Evolutionary conservation across 805 yeast species (phyloP).

Genomic region (Candida stauntonica): DNA sequence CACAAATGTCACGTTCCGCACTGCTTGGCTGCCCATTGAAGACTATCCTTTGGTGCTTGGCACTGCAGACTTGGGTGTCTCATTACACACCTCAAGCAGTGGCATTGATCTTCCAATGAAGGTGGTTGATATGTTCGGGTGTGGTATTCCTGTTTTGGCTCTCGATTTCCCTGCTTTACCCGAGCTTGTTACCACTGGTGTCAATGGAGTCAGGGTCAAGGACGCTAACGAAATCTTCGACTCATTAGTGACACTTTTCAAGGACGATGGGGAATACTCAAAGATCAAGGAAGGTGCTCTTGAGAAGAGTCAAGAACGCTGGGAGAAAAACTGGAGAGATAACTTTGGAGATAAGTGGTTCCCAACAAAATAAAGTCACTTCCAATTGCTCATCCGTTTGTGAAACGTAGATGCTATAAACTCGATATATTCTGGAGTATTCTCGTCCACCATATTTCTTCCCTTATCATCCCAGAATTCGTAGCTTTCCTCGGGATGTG

Average conservation of each 20-base stretch:
- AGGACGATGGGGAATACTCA: constrained; percentile 30
- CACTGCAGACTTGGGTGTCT: constrained; percentile 81
- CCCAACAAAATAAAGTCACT: constrained; percentile 1
- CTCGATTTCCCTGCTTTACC: constrained; percentile 69
- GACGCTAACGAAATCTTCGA: constrained; percentile 42
- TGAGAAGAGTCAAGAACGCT: constrained; percentile 59
- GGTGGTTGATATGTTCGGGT: constrained; percentile 92
- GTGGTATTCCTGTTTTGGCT: constrained; percentile 88
- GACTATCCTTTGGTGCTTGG: constrained; percentile 77
- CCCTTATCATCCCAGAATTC: constrained; percentile 44
- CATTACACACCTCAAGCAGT: constrained; percentile 86
- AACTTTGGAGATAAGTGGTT: constrained; percentile 18
- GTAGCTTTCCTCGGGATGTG: constrained; percentile 38
- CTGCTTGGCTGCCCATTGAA: constrained; percentile 72
- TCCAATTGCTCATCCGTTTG: constrained; percentile 11
- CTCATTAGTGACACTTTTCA: constrained; percentile 34
- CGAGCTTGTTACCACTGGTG: constrained; percentile 67
- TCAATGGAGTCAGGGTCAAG: constrained; percentile 62
- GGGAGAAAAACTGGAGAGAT: constrained; percentile 74
- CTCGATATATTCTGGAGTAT: constrained; percentile 30
- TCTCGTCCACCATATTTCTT: constrained; percentile 30
- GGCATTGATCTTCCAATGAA: constrained; percentile 98
- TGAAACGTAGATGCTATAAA: constrained; percentile 4
- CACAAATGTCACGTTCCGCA: constrained; percentile 49
- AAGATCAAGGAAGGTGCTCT: constrained; percentile 65